Evolutionary conservation across 2,329 filamentous ascomycete genomes (phyloP), one percentile per base, ranked within the genome.

Genomic region (Exophiala aquamarina): DNA sequence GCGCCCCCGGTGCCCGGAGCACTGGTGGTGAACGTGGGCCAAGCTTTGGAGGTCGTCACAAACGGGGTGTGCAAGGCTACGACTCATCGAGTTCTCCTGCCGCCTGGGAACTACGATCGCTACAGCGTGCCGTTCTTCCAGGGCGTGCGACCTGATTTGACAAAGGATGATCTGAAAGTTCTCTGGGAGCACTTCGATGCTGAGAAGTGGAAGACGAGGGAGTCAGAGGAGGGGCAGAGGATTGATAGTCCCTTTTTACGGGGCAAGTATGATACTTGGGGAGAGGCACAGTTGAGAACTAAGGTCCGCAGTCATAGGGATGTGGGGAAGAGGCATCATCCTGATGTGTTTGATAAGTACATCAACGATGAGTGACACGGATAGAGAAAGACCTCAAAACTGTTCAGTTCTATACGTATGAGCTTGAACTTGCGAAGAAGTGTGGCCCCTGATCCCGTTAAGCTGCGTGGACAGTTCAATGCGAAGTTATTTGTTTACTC

Each of bases 251-350:
- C 74, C 0, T 79, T 79, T 47, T 54, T 77, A 28, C 66, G 62
- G 10, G 75, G 74, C 0, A 68, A 65, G 31, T 79, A 78, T 48
- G 70, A 77, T 41, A 79, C 76, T 0, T 78, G 76, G 75, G 77
- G 76, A 0, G 77, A 79, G 59, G 70, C 72, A 4, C 75, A 79
- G 61, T 57, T 80, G 32, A 64, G 77, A 45, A 79, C 75, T 2
- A 79, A 79, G 60, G 69, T 78, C 9, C 63, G 75, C 10, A 78
- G 75, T 45, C 76, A 79, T 59, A 63, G 69, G 2, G 68, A 73
- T 44, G 73, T 75, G 13, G 76, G 76, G 3, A 63, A 43, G 47
- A 70, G 57, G 54, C 77, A 76, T 48, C 78, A 79, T 44, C 46
- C 56, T 0, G 65, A 73, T 29, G 71, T 79, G 1, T 77, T 68